phyloP scores from a whole-genome alignment of 2,329 filamentous ascomycete species.

The Akanthomyces uredinophilus region DNA sequence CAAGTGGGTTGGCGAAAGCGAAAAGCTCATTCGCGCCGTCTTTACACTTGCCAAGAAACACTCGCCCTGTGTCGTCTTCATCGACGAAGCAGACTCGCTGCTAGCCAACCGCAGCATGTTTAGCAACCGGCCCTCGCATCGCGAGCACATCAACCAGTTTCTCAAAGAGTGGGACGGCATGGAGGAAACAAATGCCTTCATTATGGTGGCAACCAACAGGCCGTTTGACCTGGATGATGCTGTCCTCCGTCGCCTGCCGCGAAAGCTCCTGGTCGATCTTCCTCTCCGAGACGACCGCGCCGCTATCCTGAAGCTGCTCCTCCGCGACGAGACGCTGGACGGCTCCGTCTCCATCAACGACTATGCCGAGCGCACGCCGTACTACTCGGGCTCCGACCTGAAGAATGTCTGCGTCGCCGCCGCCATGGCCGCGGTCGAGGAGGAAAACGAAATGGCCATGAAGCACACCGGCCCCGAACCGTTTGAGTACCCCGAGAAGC shows the following conservation, averaged over 20 bases:
- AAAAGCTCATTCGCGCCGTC: conserved; percentile 91
- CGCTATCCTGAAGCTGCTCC: conserved; percentile 65
- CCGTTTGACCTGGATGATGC: conserved; percentile 93
- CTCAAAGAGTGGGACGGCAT: conserved; percentile 95
- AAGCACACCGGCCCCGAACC: conserved; percentile 35
- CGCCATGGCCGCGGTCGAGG: conserved; percentile 71
- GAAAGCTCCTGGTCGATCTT: conserved; percentile 68
- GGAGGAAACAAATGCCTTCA: conserved; percentile 75
- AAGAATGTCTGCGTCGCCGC: conserved; percentile 80
- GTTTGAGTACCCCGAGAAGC: conserved; percentile 57
- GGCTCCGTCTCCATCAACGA: conserved; percentile 54
- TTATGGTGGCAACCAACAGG: conserved; percentile 96
- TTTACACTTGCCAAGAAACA: conserved; percentile 90
- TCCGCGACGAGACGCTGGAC: conserved; percentile 62
- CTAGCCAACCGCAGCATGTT: conserved; percentile 70
- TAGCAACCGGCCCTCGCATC: conserved; percentile 63
- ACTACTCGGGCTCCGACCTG: conserved; percentile 78
- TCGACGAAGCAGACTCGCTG: conserved; percentile 93
- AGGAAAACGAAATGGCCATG: conserved; percentile 52
- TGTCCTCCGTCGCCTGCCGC: conserved; percentile 69
- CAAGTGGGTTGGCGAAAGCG: conserved; percentile 92
- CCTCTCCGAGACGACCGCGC: conserved; percentile 61
- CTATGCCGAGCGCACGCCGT: conserved; percentile 62
- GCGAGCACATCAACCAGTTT: conserved; percentile 95
- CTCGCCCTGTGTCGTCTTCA: conserved; percentile 88